phyloP scores from a whole-genome alignment of 352 stramenopile species.

The Pythium folliculosum region DNA sequence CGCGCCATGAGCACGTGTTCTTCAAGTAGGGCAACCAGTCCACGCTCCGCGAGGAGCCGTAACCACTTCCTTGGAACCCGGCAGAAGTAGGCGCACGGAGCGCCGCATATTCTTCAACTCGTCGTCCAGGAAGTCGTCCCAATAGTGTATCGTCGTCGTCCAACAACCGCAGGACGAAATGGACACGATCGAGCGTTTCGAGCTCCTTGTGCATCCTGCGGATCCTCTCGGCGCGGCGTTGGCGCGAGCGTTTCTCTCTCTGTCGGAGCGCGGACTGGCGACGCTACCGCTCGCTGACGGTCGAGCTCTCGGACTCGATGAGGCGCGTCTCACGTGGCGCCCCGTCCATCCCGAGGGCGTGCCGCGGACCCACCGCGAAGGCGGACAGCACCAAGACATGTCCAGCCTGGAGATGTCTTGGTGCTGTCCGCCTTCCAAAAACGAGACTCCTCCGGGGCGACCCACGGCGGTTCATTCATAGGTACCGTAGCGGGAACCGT shows the following conservation, averaged over 20 bases:
- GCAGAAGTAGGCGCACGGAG: not conserved
- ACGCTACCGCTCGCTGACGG: not conserved
- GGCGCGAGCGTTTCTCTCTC: not conserved
- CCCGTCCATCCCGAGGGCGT: no score
- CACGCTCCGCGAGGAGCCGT: not conserved
- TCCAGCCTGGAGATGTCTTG: no score
- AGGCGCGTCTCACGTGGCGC: no score
- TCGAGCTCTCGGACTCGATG: no score
- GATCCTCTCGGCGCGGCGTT: not conserved
- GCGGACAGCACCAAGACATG: no score
- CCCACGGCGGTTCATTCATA: no score
- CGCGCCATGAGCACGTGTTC: no score
- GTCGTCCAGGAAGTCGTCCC: not conserved
- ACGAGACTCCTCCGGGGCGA: no score
- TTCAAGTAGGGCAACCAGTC: not conserved
- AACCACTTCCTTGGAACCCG: not conserved
- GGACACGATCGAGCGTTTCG: not conserved
- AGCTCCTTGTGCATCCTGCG: not conserved
- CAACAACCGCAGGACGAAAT: not conserved
- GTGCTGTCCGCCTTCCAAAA: no score
- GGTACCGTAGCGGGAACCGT: no score
- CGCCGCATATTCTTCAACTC: not conserved
- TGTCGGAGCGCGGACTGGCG: not conserved
- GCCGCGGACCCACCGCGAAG: no score
- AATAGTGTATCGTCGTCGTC: not conserved